phyloP scores from a whole-genome alignment of 305 asterid species.

The Solanum chacoense region DNA sequence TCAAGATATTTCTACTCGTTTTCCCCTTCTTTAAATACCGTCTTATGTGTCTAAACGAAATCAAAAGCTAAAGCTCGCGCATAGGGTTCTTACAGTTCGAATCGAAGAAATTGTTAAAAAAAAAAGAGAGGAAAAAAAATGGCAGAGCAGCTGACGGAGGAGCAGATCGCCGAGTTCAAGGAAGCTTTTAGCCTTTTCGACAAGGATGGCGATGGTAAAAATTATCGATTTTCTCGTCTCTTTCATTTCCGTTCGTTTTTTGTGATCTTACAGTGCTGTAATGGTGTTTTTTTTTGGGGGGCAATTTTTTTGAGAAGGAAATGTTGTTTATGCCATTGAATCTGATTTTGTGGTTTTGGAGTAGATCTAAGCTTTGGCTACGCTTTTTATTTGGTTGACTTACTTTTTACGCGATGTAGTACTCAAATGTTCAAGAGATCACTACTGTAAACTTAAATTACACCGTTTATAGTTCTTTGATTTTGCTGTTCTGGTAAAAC shows the following conservation, averaged over 20 bases:
- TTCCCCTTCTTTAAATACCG: not conserved
- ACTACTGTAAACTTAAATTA: not conserved
- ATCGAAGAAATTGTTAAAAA: not conserved
- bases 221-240: too few relatives aligned
- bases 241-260: not conserved
- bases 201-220: slow-evolving; percentile 54
- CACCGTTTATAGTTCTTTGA: not conserved
- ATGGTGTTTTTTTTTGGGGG: not conserved
- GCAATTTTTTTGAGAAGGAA: not conserved
- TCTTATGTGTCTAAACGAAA: not conserved
- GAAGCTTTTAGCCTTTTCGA: slow-evolving; percentile 59
- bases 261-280: not conserved
- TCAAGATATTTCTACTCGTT: not conserved
- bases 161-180: slow-evolving; percentile 58
- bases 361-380: not conserved
- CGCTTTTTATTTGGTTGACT: not conserved
- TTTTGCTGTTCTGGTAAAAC: not conserved
- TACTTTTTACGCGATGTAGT: not conserved
- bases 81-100: slow-evolving; percentile 2
- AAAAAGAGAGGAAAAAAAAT: slow-evolving; percentile 5
- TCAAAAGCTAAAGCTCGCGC: not conserved
- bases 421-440: not conserved
- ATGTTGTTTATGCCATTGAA: not conserved
- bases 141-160: slow-evolving; percentile 53
- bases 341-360: not conserved